Conservation (phyloP, 2,329 filamentous ascomycete species). For the Phoma sp. region DNA sequence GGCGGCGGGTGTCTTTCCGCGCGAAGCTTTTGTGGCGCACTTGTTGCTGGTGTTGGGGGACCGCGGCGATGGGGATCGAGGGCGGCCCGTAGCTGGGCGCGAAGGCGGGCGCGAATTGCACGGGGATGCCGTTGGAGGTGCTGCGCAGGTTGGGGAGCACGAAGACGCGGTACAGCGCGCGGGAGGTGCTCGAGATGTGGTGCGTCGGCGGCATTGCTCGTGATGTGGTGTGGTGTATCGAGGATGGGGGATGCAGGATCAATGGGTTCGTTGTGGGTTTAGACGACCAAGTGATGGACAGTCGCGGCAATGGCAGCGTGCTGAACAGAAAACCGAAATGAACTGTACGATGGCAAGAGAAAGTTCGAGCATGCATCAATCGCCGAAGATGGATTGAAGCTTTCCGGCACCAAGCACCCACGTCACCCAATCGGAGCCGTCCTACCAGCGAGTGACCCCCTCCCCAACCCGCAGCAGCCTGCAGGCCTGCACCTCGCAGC, state of each 20-base stretch:
- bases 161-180: constrained; percentile 54
- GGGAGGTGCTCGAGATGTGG: constrained; percentile 43
- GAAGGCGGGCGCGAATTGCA: constrained; percentile 29
- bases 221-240: not conserved
- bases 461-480: constrained; percentile 2
- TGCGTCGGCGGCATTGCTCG: constrained; percentile 38
- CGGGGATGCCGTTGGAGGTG: constrained; percentile 20
- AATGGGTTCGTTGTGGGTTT: too few relatives aligned
- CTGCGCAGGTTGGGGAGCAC: constrained; percentile 43
- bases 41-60: constrained; percentile 16
- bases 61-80: not conserved
- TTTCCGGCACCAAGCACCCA: constrained; percentile 19
- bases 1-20: constrained; percentile 40
- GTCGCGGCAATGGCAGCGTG: too few relatives aligned
- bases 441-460: constrained; percentile 1
- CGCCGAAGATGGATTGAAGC: constrained; percentile 10
- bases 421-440: constrained; percentile 22
- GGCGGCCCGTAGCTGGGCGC: constrained; percentile 14
- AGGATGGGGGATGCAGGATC: not conserved
- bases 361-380: constrained; percentile 1
- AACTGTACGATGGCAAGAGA: not conserved
- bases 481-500: not conserved
- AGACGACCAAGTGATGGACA: too few relatives aligned
- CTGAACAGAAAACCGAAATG: too few relatives aligned
- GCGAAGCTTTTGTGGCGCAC: constrained; percentile 30